A percentile compares a stretch with the other conserved stretches of the same genome.
Conservation (phyloP, 257 asterid genomes). For the Forsythia suspensa region DNA sequence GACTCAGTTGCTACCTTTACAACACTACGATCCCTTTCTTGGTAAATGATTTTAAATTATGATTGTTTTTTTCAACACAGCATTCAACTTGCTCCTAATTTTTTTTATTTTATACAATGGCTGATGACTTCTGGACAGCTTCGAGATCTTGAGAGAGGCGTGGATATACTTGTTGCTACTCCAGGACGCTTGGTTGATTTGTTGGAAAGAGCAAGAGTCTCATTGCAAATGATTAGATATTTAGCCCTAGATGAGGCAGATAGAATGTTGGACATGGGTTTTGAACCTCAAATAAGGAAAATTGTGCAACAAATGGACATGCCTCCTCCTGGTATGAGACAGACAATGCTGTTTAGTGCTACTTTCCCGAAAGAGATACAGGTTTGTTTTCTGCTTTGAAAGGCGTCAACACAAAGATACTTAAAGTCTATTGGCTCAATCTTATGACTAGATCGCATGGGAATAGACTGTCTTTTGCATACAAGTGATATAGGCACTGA, state of each 20-base stretch:
- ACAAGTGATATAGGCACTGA: neutral
- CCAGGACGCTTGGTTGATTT: slow-evolving; percentile 95
- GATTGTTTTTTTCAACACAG: neutral
- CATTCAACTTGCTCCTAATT: neutral
- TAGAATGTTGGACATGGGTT: slow-evolving; percentile 98
- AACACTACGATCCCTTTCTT: neutral
- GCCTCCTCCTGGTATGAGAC: slow-evolving; percentile 91
- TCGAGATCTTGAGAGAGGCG: slow-evolving; percentile 93
- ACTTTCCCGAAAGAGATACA: slow-evolving; percentile 98
- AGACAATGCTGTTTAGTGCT: slow-evolving; percentile 95
- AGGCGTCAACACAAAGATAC: slow-evolving; percentile 5
- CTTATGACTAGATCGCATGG: neutral
- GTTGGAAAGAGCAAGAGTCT: slow-evolving; percentile 93
- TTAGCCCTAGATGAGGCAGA: slow-evolving; percentile 97
- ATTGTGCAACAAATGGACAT: slow-evolving; percentile 97
- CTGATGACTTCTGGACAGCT: slow-evolving; percentile 49
- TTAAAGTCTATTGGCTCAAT: neutral
- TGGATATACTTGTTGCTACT: slow-evolving; percentile 93
- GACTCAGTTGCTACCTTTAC: neutral
- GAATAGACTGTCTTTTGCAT: neutral
- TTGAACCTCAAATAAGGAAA: slow-evolving; percentile 97
- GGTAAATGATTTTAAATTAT: neutral
- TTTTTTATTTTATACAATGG: slow-evolving; percentile 5
- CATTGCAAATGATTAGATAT: slow-evolving; percentile 76
- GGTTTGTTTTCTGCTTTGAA: slow-evolving; percentile 46